Percentiles rank a stretch among this genome's conserved stretches.
phyloP scores from a whole-genome alignment of 495 filamentous ascomycete genomes.

The Cryomyces antarcticus region DNA sequence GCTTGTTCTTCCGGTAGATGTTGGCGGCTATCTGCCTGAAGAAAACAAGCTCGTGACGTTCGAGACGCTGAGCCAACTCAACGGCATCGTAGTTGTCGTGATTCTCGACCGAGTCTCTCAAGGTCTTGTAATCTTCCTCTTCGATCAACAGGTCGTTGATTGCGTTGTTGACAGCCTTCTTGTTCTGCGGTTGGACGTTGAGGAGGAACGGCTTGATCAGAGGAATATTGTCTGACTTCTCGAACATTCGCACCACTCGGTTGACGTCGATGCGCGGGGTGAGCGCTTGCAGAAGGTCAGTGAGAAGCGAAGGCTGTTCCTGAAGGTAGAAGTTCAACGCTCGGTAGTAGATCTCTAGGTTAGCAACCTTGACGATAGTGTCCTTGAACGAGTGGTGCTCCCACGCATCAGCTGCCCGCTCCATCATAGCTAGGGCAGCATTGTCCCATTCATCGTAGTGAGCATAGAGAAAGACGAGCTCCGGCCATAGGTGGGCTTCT shows the following conservation, averaged over 20 bases:
- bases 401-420: slow-evolving; percentile 94
- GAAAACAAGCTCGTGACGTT: slow-evolving; percentile 95
- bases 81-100: slow-evolving; percentile 97
- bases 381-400: slow-evolving; percentile 99
- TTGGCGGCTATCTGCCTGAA: slow-evolving; percentile 96
- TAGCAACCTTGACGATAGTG: slow-evolving; percentile 93
- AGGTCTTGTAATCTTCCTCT: slow-evolving; percentile 97
- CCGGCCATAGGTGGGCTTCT: slow-evolving; percentile 91
- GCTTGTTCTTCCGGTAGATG: slow-evolving; percentile 99
- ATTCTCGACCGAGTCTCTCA: slow-evolving; percentile 93
- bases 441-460: slow-evolving; percentile 99
- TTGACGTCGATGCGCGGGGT: slow-evolving; percentile 93
- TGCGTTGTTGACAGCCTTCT: slow-evolving; percentile 90
- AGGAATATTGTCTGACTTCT: slow-evolving; percentile 94
- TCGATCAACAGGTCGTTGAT: slow-evolving; percentile 98
- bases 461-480: slow-evolving; percentile 95
- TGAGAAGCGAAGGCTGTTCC: slow-evolving; percentile 86
- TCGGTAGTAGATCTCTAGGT: slow-evolving; percentile 97
- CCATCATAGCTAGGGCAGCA: slow-evolving; percentile 96
- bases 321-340: slow-evolving; percentile 95
- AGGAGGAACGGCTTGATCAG: slow-evolving; percentile 98
- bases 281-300: slow-evolving; percentile 80
- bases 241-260: slow-evolving; percentile 94
- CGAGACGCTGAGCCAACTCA: slow-evolving; percentile 81
- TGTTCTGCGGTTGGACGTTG: slow-evolving; percentile 93